These are phyloP conservation scores for Torrubiella hemipterigena DNA, from an alignment of 2,329 filamentous ascomycete species.

Conservation along the genomic window DNA sequence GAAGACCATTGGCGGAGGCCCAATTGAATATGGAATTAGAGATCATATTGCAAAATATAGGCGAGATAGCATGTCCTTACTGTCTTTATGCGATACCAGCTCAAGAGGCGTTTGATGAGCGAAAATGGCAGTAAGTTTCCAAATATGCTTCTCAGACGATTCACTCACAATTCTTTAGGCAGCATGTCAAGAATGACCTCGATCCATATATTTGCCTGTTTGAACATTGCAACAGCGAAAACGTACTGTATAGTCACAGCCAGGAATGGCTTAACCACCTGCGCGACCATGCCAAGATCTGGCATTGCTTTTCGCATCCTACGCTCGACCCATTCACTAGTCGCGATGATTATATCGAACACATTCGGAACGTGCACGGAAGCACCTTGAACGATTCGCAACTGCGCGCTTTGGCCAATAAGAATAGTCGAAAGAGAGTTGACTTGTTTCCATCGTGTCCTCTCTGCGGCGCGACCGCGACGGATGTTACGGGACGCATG, in stretches of 20 bases:
- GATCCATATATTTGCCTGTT: neutral
- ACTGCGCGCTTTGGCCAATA: conserved; percentile 1
- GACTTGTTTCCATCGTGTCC: conserved; percentile 3
- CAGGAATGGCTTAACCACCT: neutral
- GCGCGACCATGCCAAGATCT: neutral
- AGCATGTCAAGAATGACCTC: neutral
- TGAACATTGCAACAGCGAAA: neutral
- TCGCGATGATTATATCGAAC: neutral
- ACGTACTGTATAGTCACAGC: neutral
- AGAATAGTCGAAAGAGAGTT: neutral
- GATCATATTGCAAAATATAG: neutral
- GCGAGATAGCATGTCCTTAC: conserved; percentile 2
- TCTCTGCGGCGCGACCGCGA: conserved; percentile 1
- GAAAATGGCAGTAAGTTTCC: conserved; percentile 2
- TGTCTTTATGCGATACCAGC: neutral
- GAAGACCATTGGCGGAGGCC: neutral
- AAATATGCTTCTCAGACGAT: neutral
- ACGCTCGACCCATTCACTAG: neutral
- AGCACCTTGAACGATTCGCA: conserved; percentile 3
- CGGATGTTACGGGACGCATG: neutral
- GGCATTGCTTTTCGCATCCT: conserved; percentile 2
- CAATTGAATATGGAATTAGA: neutral
- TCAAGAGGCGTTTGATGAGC: neutral
- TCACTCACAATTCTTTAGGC: neutral
- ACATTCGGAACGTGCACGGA: conserved; percentile 2